Evolutionary conservation across 345 rosid species (phyloP).

Genomic region (Populus simonii): DNA sequence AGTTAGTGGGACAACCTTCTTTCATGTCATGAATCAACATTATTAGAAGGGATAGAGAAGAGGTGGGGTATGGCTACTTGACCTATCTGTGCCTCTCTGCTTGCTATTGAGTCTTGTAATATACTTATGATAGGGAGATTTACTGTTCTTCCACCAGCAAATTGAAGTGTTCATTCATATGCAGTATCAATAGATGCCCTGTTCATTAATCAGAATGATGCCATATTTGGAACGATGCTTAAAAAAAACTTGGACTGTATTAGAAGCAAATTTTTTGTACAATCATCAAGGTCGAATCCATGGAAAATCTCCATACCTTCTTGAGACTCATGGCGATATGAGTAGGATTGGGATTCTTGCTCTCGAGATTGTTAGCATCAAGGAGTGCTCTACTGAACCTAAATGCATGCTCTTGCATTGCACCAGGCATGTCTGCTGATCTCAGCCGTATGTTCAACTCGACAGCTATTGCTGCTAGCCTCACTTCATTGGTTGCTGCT

Average conservation of each 20-base stretch:
- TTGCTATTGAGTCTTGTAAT: not conserved
- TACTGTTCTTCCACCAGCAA: not conserved
- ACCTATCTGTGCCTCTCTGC: not conserved
- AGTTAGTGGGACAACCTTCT: not conserved
- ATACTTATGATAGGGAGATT: not conserved
- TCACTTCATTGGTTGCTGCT: slow-evolving; percentile 17
- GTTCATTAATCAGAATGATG: not conserved
- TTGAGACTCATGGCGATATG: slow-evolving; percentile 46
- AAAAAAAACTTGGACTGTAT: not conserved
- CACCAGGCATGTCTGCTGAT: slow-evolving; percentile 47
- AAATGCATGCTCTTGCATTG: slow-evolving; percentile 49
- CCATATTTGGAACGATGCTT: not conserved
- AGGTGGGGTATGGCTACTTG: not conserved
- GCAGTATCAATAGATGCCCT: not conserved
- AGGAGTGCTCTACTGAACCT: slow-evolving; percentile 32
- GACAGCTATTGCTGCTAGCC: slow-evolving; percentile 43
- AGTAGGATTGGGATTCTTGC: slow-evolving; percentile 24
- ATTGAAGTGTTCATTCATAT: not conserved
- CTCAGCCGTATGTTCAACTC: slow-evolving; percentile 48
- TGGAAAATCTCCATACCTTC: slow-evolving; percentile 29
- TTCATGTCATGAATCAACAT: not conserved
- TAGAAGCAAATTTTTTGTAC: not conserved
- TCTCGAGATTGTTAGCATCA: slow-evolving; percentile 23
- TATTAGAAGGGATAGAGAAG: not conserved
- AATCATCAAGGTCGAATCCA: not conserved